Conservation (phyloP, 116 monocot species). For the Cymodocea nodosa region DNA sequence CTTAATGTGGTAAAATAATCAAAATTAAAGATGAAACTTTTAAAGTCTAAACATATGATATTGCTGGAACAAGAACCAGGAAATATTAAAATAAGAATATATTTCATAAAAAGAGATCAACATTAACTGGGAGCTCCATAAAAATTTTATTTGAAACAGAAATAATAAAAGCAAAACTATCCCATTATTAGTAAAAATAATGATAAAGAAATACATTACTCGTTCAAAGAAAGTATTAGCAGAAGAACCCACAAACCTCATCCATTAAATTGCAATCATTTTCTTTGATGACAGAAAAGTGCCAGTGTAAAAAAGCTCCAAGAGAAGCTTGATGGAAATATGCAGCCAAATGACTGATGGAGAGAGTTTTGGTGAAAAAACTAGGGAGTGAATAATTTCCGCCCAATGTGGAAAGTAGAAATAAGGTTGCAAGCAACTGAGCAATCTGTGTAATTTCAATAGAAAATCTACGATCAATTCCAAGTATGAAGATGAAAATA, state of each 20-base stretch:
- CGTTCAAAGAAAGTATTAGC: too few relatives aligned
- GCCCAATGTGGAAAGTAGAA: constrained; percentile 44
- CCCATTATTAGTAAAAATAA: too few relatives aligned
- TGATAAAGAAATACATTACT: too few relatives aligned
- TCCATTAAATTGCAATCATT: not conserved
- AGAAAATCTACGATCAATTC: not conserved
- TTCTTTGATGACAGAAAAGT: constrained; percentile 5
- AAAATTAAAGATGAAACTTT: too few relatives aligned
- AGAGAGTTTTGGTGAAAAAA: constrained; percentile 23
- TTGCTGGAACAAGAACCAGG: too few relatives aligned
- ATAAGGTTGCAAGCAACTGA: constrained; percentile 45
- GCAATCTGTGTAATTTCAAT: constrained; percentile 32
- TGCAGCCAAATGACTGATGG: constrained; percentile 58
- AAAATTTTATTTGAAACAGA: too few relatives aligned
- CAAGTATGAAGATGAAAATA: not conserved
- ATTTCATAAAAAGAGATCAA: too few relatives aligned
- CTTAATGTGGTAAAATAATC: too few relatives aligned
- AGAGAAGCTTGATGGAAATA: constrained; percentile 89
- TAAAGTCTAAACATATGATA: too few relatives aligned
- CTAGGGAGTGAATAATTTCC: constrained; percentile 20
- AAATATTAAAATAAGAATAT: too few relatives aligned
- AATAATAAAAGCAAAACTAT: too few relatives aligned
- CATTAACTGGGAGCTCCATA: too few relatives aligned
- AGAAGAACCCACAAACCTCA: not conserved
- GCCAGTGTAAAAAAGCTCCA: constrained; percentile 31